A percentile compares a stretch with the other conserved stretches of the same genome.
Conservation (phyloP, 192 early-diverging fungal genomes). For the Backusella macrospora region DNA sequence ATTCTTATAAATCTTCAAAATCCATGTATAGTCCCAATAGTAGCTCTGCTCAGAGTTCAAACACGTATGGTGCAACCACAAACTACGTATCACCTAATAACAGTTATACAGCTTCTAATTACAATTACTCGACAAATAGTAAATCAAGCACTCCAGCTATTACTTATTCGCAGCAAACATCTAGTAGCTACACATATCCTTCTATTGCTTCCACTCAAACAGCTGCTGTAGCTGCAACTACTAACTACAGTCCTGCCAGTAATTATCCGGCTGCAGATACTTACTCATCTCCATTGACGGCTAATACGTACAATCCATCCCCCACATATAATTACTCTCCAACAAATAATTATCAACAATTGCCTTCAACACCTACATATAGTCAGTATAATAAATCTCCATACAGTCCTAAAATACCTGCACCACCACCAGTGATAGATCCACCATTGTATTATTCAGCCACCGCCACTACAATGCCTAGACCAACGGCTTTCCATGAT, state of each 20-base stretch:
- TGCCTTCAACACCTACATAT: background rate
- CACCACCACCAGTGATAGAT: slow-evolving; percentile 17
- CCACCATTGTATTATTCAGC: background rate
- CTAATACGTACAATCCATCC: slow-evolving; percentile 5
- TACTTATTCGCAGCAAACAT: background rate
- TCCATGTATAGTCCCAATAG: background rate
- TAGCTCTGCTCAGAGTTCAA: slow-evolving; percentile 12
- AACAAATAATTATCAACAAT: background rate
- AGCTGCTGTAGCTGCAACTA: background rate
- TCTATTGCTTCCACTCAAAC: too few species aligned
- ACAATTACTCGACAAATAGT: background rate
- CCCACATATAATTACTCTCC: background rate
- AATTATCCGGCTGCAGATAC: background rate
- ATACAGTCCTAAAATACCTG: background rate
- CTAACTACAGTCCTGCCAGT: background rate
- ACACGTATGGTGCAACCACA: slow-evolving; percentile 30
- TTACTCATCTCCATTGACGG: slow-evolving; percentile 30
- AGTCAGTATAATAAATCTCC: too few species aligned
- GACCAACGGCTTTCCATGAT: slow-evolving; percentile 52
- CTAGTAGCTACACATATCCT: too few species aligned
- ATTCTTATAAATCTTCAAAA: background rate
- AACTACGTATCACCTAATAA: slow-evolving; percentile 12
- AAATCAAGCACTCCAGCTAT: background rate
- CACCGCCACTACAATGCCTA: slow-evolving; percentile 26
- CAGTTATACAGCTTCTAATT: background rate